Evolutionary conservation across 2,329 filamentous ascomycete species (phyloP).

Genomic region (Domatiomyces globalis): DNA sequence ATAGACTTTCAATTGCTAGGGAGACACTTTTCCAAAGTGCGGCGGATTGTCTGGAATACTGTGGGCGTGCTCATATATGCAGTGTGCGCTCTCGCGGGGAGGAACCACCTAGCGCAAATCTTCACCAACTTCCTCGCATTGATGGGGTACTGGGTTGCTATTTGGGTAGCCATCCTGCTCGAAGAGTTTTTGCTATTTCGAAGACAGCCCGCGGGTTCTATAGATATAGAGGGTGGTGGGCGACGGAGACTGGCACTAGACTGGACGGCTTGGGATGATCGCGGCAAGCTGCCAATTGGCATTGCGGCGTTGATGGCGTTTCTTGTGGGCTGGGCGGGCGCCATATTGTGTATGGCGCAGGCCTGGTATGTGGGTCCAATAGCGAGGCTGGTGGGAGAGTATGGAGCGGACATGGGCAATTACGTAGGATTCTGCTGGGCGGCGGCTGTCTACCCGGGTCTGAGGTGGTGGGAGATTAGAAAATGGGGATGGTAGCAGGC

Average conservation of each 20-base stretch:
- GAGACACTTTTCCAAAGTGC: constrained; percentile 42
- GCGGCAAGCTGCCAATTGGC: constrained; percentile 45
- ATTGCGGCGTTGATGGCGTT: constrained; percentile 49
- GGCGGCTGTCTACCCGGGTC: constrained; percentile 40
- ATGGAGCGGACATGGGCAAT: constrained; percentile 47
- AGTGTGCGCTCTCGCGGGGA: constrained; percentile 49
- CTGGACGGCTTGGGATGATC: constrained; percentile 49
- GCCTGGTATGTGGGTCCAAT: constrained; percentile 55
- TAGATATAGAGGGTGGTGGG: background rate
- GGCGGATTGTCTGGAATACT: constrained; percentile 52
- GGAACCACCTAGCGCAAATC: constrained; percentile 46
- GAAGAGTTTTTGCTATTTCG: constrained; percentile 50
- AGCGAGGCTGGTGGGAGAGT: constrained; percentile 41
- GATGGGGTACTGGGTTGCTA: constrained; percentile 57
- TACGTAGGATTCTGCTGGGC: constrained; percentile 49
- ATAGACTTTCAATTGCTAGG: constrained; percentile 57
- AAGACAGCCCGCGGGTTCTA: constrained; percentile 21
- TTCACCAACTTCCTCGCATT: constrained; percentile 56
- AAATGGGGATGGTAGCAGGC: constrained; percentile 7
- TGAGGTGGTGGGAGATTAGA: constrained; percentile 39
- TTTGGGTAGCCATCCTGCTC: constrained; percentile 48
- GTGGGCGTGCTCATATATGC: constrained; percentile 48
- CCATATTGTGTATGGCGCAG: constrained; percentile 55
- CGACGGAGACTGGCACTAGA: constrained; percentile 29
- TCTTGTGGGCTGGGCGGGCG: constrained; percentile 49